Evolutionary conservation across 768 basidiomycete species (phyloP).

Genomic region (Lepiota brunneoincarnata): DNA sequence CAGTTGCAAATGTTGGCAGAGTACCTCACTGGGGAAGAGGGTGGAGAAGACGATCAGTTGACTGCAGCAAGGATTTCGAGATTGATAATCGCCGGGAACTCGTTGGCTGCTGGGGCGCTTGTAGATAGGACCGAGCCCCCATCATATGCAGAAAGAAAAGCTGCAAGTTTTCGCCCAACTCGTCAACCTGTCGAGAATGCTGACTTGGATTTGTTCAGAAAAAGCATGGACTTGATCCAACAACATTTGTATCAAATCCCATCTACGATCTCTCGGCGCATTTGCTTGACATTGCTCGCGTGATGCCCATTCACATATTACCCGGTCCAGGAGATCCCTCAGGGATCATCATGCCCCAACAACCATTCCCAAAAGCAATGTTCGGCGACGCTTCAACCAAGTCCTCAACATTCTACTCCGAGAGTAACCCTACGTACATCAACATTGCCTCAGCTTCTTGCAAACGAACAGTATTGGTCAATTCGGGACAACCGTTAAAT

Average conservation of each 20-base stretch:
- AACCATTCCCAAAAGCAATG: conserved; percentile 89
- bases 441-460: conserved; percentile 48
- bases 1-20: conserved; percentile 87
- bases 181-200: neutral
- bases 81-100: conserved; percentile 89
- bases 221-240: conserved; percentile 61
- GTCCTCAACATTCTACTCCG: conserved; percentile 65
- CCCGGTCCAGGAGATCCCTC: conserved; percentile 89
- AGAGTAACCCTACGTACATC: conserved; percentile 90
- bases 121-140: conserved; percentile 28
- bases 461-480: conserved; percentile 68
- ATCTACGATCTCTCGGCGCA: conserved; percentile 64
- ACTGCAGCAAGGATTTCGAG: conserved; percentile 74
- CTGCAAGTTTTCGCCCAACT: conserved; percentile 38
- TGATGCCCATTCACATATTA: conserved; percentile 83
- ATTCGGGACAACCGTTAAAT: conserved; percentile 90
- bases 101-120: conserved; percentile 52
- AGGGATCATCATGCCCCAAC: conserved; percentile 89
- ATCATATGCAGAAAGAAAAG: conserved; percentile 47
- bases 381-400: conserved; percentile 58
- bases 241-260: conserved; percentile 74
- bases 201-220: conserved; percentile 38
- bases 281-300: conserved; percentile 71
- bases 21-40: conserved; percentile 82
- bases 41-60: conserved; percentile 62